A percentile compares a stretch with the other conserved stretches of the same genome.
phyloP scores from a whole-genome alignment of 352 stramenopile genomes.

The Globisporangium canariense region DNA sequence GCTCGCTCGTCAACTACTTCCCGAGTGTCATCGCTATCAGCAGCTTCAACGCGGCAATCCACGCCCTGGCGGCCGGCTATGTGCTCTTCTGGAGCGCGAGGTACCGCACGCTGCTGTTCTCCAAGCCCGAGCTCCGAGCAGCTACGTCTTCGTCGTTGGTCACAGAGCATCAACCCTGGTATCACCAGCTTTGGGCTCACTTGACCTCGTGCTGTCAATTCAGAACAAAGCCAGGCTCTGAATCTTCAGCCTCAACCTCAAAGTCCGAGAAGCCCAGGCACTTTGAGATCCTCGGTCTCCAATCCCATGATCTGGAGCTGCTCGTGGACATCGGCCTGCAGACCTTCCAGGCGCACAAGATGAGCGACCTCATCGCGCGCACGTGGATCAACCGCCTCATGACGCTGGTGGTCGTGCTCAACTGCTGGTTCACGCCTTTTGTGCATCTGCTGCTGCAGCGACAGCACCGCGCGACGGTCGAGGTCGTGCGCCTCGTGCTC shows the following conservation, averaged over 20 bases:
- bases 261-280: not conserved
- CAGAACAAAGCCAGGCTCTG: not conserved
- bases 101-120: conserved; percentile 6
- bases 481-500: conserved; percentile 8
- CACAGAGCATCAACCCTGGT: not conserved
- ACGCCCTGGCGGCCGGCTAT: not conserved
- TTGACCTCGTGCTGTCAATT: not conserved
- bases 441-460: conserved; percentile 3
- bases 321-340: conserved; percentile 14
- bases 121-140: not conserved
- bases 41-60: conserved; percentile 1
- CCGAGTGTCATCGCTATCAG: not conserved
- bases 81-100: conserved; percentile 9
- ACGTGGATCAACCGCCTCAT: conserved; percentile 22
- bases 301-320: conserved; percentile 6
- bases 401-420: conserved; percentile 18
- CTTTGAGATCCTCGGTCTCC: conserved; percentile 6
- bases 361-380: conserved; percentile 14
- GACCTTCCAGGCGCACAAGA: conserved; percentile 14
- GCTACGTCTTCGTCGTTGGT: not conserved
- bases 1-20: conserved; percentile 7
- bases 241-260: not conserved
- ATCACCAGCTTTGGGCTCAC: not conserved
- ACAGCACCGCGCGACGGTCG: conserved; percentile 9
- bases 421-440: conserved; percentile 25